These are phyloP conservation scores for Rhizomucor pusillus DNA, from an alignment of 371 early-diverging fungal genomes.

Conservation along the genomic window DNA sequence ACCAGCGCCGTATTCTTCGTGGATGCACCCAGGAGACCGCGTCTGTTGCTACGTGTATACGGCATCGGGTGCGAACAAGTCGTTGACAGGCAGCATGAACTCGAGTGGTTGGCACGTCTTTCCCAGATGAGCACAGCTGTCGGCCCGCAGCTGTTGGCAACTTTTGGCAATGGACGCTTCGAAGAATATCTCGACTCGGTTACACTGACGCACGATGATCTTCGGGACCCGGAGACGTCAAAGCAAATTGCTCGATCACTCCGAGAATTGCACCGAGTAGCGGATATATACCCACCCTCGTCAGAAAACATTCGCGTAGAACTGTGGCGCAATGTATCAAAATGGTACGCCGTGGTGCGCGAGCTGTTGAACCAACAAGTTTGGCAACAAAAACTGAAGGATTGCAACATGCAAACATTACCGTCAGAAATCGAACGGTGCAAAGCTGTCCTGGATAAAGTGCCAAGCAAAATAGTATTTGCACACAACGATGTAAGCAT, in stretches of 20 bases:
- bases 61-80: conserved; percentile 81
- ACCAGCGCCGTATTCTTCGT: conserved; percentile 69
- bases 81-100: conserved; percentile 75
- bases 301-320: conserved; percentile 39
- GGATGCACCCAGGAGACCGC: conserved; percentile 36
- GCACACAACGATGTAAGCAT: conserved; percentile 48
- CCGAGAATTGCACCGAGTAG: conserved; percentile 73
- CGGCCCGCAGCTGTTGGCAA: conserved; percentile 76
- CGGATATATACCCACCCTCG: conserved; percentile 56
- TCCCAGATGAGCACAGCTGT: conserved; percentile 58
- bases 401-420: conserved; percentile 34
- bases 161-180: conserved; percentile 85
- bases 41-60: conserved; percentile 73
- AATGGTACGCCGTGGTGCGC: conserved; percentile 10
- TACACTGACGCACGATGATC: conserved; percentile 67
- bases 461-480: conserved; percentile 62
- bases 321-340: conserved; percentile 53
- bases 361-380: conserved; percentile 17
- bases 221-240: conserved; percentile 67
- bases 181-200: conserved; percentile 81
- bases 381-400: conserved; percentile 20
- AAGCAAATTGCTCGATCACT: conserved; percentile 71
- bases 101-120: conserved; percentile 74
- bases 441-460: conserved; percentile 20
- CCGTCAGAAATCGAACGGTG: conserved; percentile 42